A percentile compares a stretch with the other conserved stretches of the same genome.
These are phyloP conservation scores for Zychaea mexicana DNA, from an alignment of 371 early-diverging fungal species.

Conservation along the genomic window DNA sequence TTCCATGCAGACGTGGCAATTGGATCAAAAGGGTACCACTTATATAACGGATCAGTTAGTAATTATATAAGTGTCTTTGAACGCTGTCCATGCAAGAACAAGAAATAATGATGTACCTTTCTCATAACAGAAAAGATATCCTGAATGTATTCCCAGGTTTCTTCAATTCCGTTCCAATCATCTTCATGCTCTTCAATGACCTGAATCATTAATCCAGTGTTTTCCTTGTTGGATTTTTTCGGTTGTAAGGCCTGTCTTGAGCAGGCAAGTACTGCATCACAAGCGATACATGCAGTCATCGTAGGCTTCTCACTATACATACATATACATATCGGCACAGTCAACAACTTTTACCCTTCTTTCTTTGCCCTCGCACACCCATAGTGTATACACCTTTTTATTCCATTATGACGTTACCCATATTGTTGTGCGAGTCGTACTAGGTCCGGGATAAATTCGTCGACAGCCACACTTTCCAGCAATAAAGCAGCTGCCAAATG, in stretches of 20 bases:
- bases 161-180: background rate
- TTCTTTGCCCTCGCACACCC: too few relatives aligned
- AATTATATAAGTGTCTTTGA: too few relatives aligned
- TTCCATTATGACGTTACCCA: background rate
- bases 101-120: slow-evolving; percentile 7
- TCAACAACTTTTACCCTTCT: too few relatives aligned
- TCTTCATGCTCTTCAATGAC: background rate
- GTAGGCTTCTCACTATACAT: background rate
- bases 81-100: too few relatives aligned
- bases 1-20: slow-evolving; percentile 5
- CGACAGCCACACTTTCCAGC: background rate
- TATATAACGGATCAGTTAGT: background rate
- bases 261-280: background rate
- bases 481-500: slow-evolving; percentile 1
- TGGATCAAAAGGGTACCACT: slow-evolving; percentile 4
- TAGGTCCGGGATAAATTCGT: slow-evolving; percentile 1
- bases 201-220: background rate
- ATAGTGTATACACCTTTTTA: background rate
- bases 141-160: background rate
- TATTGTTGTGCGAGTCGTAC: background rate
- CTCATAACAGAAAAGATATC: background rate
- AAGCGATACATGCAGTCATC: background rate
- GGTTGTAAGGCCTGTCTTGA: background rate
- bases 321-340: too few relatives aligned
- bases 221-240: background rate